Evolutionary conservation across 208 protist genomes (phyloP).

Genomic region (Leishmania major): DNA sequence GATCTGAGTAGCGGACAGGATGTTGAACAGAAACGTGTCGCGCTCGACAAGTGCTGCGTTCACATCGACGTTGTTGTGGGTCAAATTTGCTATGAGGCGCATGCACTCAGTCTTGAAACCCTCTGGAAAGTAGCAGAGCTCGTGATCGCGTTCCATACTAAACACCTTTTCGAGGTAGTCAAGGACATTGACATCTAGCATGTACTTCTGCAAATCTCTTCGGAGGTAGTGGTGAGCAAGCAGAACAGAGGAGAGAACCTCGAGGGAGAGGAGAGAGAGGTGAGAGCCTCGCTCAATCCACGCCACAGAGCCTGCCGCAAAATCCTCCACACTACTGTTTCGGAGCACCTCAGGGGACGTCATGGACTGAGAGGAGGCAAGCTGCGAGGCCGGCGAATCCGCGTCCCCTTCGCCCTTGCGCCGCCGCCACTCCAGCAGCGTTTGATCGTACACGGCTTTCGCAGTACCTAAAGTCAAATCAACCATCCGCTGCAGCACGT

Average conservation of each 20-base stretch:
- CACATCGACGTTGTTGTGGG: conserved; percentile 45
- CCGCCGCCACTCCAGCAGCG: conserved; percentile 30
- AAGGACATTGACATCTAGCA: conserved; percentile 54
- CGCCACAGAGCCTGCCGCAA: conserved; percentile 66
- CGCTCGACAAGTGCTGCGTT: conserved; percentile 41
- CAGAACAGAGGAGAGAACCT: conserved; percentile 65
- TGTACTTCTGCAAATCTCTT: conserved; percentile 57
- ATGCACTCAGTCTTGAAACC: conserved; percentile 80
- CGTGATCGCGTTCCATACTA: conserved; percentile 65
- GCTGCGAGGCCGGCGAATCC: conserved; percentile 11
- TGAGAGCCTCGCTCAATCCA: conserved; percentile 77
- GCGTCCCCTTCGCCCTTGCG: conserved; percentile 25
- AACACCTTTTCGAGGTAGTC: conserved; percentile 66
- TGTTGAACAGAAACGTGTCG: conserved; percentile 46
- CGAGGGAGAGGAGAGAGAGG: conserved; percentile 53
- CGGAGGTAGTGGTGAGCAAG: conserved; percentile 46
- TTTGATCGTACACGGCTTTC: conserved; percentile 40
- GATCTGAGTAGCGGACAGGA: conserved; percentile 76
- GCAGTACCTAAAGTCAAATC: conserved; percentile 66
- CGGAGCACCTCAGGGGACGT: conserved; percentile 43
- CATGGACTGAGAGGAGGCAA: conserved; percentile 23
- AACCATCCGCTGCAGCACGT: conserved; percentile 70
- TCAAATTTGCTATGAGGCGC: conserved; percentile 78
- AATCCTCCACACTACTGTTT: conserved; percentile 83
- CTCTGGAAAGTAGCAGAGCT: conserved; percentile 76